phyloP scores from a whole-genome alignment of 768 basidiomycete species.

The Suillus subluteus region DNA sequence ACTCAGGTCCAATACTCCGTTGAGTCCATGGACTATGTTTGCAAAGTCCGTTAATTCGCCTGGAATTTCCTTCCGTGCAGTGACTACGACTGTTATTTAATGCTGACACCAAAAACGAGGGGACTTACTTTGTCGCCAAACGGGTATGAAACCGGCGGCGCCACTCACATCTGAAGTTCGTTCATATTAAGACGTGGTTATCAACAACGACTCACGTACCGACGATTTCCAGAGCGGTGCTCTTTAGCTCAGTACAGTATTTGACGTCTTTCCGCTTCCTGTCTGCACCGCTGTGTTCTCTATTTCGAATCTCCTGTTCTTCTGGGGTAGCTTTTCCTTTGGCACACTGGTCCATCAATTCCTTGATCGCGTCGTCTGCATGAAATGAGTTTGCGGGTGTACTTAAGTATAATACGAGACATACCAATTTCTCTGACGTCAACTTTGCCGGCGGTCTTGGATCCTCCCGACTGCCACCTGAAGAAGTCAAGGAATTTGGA shows the following conservation, averaged over 20 bases:
- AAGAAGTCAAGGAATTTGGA: not conserved
- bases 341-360: not conserved
- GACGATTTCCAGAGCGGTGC: constrained; percentile 4
- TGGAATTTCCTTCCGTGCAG: not conserved
- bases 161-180: not conserved
- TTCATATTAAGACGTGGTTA: not conserved
- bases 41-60: constrained; percentile 12
- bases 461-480: not conserved
- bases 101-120: not conserved
- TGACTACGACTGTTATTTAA: constrained; percentile 1
- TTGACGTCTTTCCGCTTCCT: constrained; percentile 18
- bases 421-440: not conserved
- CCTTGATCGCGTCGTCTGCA: not conserved
- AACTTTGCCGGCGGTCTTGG: not conserved
- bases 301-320: constrained; percentile 8
- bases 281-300: constrained; percentile 11
- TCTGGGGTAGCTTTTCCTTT: not conserved
- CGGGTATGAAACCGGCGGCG: not conserved
- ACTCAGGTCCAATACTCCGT: constrained; percentile 8
- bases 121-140: constrained; percentile 7
- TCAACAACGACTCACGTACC: constrained; percentile 9
- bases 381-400: not conserved
- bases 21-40: constrained; percentile 13
- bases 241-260: constrained; percentile 16
- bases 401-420: not conserved